Conservation (phyloP, 2,329 filamentous ascomycete genomes). For the Alternaria tenuissima region DNA sequence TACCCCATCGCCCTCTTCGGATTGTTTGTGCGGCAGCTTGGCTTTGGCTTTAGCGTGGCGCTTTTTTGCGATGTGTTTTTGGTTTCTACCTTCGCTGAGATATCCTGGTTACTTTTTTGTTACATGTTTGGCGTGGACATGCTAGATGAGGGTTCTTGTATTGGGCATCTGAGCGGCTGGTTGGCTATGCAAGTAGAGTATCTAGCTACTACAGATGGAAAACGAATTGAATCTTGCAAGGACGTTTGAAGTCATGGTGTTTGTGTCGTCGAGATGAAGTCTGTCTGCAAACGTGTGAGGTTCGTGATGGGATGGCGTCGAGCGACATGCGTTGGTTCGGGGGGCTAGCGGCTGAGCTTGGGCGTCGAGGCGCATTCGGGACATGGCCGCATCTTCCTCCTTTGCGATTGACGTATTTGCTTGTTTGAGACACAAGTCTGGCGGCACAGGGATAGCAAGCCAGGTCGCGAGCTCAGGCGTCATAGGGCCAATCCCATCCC, state of each 20-base stretch:
- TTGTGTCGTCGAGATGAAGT: not conserved
- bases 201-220: not conserved
- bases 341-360: slow-evolving; percentile 11
- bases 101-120: slow-evolving; percentile 14
- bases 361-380: slow-evolving; percentile 6
- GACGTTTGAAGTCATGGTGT: not conserved
- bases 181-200: not conserved
- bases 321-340: not conserved
- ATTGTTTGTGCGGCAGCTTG: slow-evolving; percentile 4
- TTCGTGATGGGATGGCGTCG: slow-evolving; percentile 12
- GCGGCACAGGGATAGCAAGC: not conserved
- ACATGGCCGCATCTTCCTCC: slow-evolving; percentile 1
- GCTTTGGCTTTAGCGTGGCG: slow-evolving; percentile 5
- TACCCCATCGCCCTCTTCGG: slow-evolving; percentile 22
- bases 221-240: not conserved
- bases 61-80: not conserved
- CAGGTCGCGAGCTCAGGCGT: not conserved
- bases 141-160: not conserved
- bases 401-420: slow-evolving; percentile 4
- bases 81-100: slow-evolving; percentile 10
- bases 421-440: not conserved
- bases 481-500: too few species aligned
- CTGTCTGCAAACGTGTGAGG: not conserved
- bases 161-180: not conserved
- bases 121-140: not conserved